phyloP scores from a whole-genome alignment of 2,329 filamentous ascomycete species.

The Arthrobotrys sinensis region DNA sequence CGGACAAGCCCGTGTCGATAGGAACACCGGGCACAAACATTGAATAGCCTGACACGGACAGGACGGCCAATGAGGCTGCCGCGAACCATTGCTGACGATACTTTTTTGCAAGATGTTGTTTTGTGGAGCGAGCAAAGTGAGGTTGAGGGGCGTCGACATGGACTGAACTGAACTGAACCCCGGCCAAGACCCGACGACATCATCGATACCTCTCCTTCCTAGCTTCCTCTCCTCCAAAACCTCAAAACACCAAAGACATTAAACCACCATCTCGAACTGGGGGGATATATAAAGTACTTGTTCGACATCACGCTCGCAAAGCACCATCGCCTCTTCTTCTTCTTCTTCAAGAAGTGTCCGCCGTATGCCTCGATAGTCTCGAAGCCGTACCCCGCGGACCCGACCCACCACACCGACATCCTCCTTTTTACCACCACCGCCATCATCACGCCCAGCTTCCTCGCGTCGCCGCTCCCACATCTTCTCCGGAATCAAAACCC shows the following conservation, averaged over 20 bases:
- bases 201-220: slow-evolving; percentile 21
- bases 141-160: neutral
- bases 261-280: slow-evolving; percentile 9
- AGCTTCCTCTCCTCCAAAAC: neutral
- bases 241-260: slow-evolving; percentile 4
- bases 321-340: neutral
- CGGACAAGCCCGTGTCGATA: slow-evolving; percentile 36
- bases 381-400: slow-evolving; percentile 60
- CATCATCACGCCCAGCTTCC: neutral
- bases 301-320: slow-evolving; percentile 22
- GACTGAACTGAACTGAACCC: neutral
- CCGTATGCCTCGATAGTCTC: slow-evolving; percentile 62
- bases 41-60: slow-evolving; percentile 26
- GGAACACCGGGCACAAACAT: slow-evolving; percentile 42
- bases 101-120: slow-evolving; percentile 24
- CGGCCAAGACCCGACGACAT: slow-evolving; percentile 56
- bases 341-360: slow-evolving; percentile 22
- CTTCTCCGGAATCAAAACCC: slow-evolving; percentile 43
- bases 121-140: neutral
- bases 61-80: slow-evolving; percentile 42
- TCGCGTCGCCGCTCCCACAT: slow-evolving; percentile 28
- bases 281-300: neutral
- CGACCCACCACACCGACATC: slow-evolving; percentile 35
- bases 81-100: slow-evolving; percentile 38
- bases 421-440: neutral